phyloP scores from a whole-genome alignment of 805 yeast genomes.

The Wickerhamiella brachini region DNA sequence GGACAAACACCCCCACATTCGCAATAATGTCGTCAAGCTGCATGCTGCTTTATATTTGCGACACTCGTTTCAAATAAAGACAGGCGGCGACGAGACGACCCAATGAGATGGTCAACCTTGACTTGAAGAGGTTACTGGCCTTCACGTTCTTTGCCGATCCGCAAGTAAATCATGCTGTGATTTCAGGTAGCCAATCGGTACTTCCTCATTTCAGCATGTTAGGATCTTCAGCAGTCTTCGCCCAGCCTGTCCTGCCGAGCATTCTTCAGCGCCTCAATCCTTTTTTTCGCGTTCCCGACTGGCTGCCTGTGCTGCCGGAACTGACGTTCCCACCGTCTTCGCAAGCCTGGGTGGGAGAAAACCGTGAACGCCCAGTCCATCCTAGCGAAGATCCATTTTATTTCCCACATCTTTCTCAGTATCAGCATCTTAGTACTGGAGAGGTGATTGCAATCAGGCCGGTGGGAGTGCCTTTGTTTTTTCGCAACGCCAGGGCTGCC shows the following conservation, averaged over 20 bases:
- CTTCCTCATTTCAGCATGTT: neutral
- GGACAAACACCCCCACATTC: neutral
- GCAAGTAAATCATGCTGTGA: neutral
- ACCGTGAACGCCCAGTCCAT: neutral
- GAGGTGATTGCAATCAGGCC: neutral
- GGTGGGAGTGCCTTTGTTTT: neutral
- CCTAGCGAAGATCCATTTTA: neutral
- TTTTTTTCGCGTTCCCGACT: neutral
- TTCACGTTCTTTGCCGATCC: neutral
- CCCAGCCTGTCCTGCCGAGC: neutral
- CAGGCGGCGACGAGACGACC: neutral
- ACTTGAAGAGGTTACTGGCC: neutral
- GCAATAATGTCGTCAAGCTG: neutral
- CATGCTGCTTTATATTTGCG: neutral
- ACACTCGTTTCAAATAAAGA: neutral
- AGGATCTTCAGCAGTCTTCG: neutral
- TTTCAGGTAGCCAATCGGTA: neutral
- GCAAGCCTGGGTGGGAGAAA: neutral
- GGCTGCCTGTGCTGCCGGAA: neutral
- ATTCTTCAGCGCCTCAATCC: neutral
- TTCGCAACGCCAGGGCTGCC: slow-evolving; percentile 6
- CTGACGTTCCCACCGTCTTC: neutral
- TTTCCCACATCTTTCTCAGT: neutral
- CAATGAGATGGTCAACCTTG: neutral
- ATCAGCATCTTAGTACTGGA: neutral